Evolutionary conservation across 2,329 filamentous ascomycete species (phyloP).

Genomic region (Fusarium sp.): DNA sequence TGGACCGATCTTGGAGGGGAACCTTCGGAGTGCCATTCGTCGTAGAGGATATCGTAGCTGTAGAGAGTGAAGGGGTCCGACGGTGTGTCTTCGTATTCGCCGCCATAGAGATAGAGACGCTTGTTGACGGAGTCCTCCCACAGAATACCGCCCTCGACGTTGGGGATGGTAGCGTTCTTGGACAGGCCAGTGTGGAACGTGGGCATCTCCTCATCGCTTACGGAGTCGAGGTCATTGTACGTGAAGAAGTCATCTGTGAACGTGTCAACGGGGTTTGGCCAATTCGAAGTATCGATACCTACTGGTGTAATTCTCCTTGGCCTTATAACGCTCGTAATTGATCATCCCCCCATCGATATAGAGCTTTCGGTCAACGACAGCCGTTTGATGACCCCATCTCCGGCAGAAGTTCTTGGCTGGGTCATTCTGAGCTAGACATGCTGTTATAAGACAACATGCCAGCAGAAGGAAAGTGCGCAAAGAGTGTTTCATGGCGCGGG

Average conservation of each 20-base stretch:
- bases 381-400: slow-evolving; percentile 8
- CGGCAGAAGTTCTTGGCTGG: slow-evolving; percentile 2
- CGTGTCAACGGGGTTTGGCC: neutral
- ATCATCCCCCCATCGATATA: slow-evolving; percentile 12
- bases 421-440: neutral
- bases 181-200: neutral
- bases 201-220: slow-evolving; percentile 1
- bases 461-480: neutral
- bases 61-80: neutral
- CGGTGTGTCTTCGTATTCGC: neutral
- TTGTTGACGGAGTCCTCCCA: slow-evolving; percentile 19
- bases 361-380: slow-evolving; percentile 4
- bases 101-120: slow-evolving; percentile 10
- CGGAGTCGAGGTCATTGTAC: neutral
- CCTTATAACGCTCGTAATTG: slow-evolving; percentile 1
- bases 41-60: slow-evolving; percentile 13
- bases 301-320: neutral
- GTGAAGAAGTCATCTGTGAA: neutral
- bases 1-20: neutral
- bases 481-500: neutral
- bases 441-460: neutral
- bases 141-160: slow-evolving; percentile 5
- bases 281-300: accelerated
- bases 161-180: slow-evolving; percentile 12
- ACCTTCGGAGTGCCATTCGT: neutral